Base-by-base conservation (phyloP, 1,284 basidiomycete species). In the Rhodotorula sp. region DNA sequence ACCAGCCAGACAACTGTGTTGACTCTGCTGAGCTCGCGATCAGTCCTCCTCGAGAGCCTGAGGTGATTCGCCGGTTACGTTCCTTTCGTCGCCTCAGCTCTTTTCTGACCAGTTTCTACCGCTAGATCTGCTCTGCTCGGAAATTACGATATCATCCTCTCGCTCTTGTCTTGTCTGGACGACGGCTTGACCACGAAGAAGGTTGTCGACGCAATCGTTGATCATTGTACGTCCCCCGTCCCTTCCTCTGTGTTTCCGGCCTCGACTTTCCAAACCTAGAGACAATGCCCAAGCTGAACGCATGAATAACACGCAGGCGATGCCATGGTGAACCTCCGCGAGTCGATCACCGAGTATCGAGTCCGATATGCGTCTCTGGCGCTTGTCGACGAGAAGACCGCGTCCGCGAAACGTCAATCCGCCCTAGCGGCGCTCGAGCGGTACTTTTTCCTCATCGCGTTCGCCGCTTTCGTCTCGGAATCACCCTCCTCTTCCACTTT, bases 371-470 rank as follows among this genome's bases (percentile, higher is more conserved):
- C 93, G 21, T 85, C 94, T 47, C 89, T 89, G 43, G 89, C 87
- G 21, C 87, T 90, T 81, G 87, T 90, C 60, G 89, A 91, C 77
- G 87, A 86, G 67, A 80, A 83, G 51, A 69, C 68, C 23, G 57
- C 69, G 4, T 79, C 82, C 61, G 73, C 74, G 4, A 79, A 81
- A 47, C 80, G 84, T 18, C 79, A 81, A n/a, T 81, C 81, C 67
- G 84, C 84, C 2, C 73, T 84, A 14, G 79, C 83, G 58, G 82
- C 84, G 7, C 82, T 87, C 34, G 86, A 87, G 75, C 85, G 85
- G 74, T 87, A 87, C 80, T 97, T 97, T 83, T 98, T 98, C 83
- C 87, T 96, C 73, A 91, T 99, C 71, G 91, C 92, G 0, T 99
- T 98, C 79, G 90, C 94, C 3, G 92, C 89, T 72, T 99, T 93